A percentile compares a stretch with the other conserved stretches of the same genome.
These are phyloP conservation scores for Rubia balearica DNA, from an alignment of 305 asterid species.

Conservation along the genomic window DNA sequence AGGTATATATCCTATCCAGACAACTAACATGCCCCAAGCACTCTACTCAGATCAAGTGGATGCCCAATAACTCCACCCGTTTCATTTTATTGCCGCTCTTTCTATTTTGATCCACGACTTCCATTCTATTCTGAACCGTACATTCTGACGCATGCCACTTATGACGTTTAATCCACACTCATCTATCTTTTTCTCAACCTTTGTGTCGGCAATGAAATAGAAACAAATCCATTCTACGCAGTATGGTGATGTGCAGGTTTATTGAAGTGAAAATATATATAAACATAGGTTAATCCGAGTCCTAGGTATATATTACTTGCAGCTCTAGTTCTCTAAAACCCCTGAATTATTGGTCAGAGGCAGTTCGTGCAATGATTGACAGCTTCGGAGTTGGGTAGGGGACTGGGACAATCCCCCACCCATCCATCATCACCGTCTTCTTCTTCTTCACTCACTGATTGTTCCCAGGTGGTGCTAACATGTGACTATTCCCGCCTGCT, in stretches of 20 bases:
- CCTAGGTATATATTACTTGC: not conserved
- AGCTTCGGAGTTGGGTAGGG: not conserved
- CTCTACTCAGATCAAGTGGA: conserved; percentile 1
- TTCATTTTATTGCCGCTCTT: no score
- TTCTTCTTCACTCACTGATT: conserved; percentile 7
- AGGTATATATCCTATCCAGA: not conserved
- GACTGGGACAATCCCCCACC: not conserved
- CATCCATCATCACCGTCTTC: conserved; percentile 4
- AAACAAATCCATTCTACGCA: no score
- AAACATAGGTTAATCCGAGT: not conserved
- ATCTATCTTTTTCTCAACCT: no score
- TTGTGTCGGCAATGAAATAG: no score
- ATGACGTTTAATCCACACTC: no score
- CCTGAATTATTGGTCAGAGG: not conserved
- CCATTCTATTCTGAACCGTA: no score
- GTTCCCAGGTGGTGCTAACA: conserved; percentile 28
- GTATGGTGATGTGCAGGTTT: not conserved
- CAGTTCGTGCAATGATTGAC: not conserved
- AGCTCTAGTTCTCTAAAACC: not conserved
- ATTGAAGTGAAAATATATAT: not conserved
- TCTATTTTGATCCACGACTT: no score
- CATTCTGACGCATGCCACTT: no score
- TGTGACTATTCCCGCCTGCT: conserved; percentile 34
- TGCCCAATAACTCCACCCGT: no score
- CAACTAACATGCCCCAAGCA: not conserved